Evolutionary conservation across 257 asterid genomes (phyloP).

Genomic region (Apocynum venetum): DNA sequence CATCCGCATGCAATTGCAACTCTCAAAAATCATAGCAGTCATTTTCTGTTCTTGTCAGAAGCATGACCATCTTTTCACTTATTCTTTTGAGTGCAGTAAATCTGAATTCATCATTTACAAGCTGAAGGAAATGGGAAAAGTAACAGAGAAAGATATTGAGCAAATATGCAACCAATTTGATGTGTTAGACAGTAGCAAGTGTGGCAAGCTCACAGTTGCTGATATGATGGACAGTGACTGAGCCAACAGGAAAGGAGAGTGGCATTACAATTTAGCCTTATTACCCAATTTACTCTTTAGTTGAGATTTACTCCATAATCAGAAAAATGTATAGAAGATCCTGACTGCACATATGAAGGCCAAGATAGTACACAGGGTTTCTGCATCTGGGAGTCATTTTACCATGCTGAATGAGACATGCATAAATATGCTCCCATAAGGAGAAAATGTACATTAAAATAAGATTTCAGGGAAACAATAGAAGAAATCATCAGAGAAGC

Average conservation of each 20-base stretch:
- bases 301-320: slow-evolving; percentile 1
- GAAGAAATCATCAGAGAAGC: neutral
- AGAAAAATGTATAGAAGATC: neutral
- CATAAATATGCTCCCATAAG: neutral
- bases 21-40: neutral
- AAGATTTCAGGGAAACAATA: neutral
- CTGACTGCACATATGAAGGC: neutral
- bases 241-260: neutral
- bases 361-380: neutral
- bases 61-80: neutral
- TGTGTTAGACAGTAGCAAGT: slow-evolving; percentile 58
- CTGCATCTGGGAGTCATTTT: neutral
- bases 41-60: neutral
- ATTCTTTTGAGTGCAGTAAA: slow-evolving; percentile 42
- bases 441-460: neutral
- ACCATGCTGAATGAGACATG: neutral
- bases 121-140: slow-evolving; percentile 84
- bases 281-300: neutral
- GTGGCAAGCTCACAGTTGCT: slow-evolving; percentile 72
- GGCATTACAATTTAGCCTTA: neutral
- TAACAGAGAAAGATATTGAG: slow-evolving; percentile 60
- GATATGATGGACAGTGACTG: slow-evolving; percentile 55
- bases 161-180: slow-evolving; percentile 61
- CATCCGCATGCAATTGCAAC: neutral
- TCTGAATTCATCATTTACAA: slow-evolving; percentile 76